These are phyloP conservation scores for Mollisia scopiformis DNA, from an alignment of 2,329 filamentous ascomycete genomes.

Conservation along the genomic window DNA sequence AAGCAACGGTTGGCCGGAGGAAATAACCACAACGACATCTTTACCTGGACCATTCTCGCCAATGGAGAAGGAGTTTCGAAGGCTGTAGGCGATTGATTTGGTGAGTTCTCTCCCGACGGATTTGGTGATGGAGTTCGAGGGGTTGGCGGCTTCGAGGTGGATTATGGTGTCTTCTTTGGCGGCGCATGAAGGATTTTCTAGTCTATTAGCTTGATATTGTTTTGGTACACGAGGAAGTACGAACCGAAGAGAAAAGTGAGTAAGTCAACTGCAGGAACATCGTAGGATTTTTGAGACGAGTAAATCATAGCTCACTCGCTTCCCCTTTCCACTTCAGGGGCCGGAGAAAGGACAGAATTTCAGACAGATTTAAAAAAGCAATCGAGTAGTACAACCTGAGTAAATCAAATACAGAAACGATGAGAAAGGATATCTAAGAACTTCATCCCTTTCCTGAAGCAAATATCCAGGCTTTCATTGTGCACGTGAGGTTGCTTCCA, in stretches of 20 bases:
- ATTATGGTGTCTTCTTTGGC: constrained; percentile 52
- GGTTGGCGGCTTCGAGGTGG: constrained; percentile 60
- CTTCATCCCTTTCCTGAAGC: not conserved
- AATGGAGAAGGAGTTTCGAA: constrained; percentile 57
- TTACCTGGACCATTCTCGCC: constrained; percentile 50
- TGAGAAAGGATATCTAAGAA: not conserved
- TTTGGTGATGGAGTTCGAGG: constrained; percentile 56
- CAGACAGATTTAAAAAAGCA: not conserved
- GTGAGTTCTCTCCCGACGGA: constrained; percentile 50
- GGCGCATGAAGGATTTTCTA: constrained; percentile 41
- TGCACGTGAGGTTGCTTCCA: not conserved
- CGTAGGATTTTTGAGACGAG: constrained; percentile 7
- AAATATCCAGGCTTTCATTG: not conserved
- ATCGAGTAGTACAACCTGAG: not conserved
- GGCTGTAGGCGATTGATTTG: constrained; percentile 55
- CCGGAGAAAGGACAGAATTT: not conserved
- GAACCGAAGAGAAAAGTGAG: constrained; percentile 21
- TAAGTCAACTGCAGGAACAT: constrained; percentile 20
- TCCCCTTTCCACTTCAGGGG: not conserved
- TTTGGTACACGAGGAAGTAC: not conserved
- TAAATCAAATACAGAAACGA: not conserved
- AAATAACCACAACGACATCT: constrained; percentile 59
- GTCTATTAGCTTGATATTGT: not conserved
- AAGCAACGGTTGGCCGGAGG: constrained; percentile 57
- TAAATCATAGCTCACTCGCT: constrained; percentile 10